Base-by-base conservation (phyloP, 331 rosid genomes). In the Malus hybrid region DNA sequence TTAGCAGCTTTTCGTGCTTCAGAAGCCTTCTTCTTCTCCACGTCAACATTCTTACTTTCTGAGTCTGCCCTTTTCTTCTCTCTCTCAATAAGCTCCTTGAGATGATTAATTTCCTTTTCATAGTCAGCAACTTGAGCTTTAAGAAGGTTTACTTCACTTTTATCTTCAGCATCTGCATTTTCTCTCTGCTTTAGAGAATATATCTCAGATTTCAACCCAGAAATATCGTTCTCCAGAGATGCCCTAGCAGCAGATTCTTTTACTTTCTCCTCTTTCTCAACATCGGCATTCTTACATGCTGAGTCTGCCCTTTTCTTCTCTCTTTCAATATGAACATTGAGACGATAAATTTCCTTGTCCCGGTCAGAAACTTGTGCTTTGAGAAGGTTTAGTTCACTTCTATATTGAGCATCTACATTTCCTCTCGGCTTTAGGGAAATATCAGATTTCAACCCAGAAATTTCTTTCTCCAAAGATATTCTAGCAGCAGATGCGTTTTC, bases 231-330 rank as follows among this genome's bases (percentile, higher is more conserved):
- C 83, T 86, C 93, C 59, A 93, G 77, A 66, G 86, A 80, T 54
- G 67, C 74, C 71, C 86, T 86, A 81, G 85, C 84, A 54, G 81
- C 73, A 65, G 76, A 78, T 71, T 87, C 93, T 76, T 80, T 83
- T 52, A 52, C 75, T 83, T 87, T 72, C 75, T 83, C 78, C 57
- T 52, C 20, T 52, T 80, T 87, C 83, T 83, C 91, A 69, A 44
- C 81, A 77, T 86, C 82, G 73, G 87, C 88, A 67, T 73, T 88
- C 66, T 83, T 88, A 80, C 72, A 71, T 80, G 84, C 92, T 62
- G 73, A 75, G 61, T 85, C 91, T 14, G 84, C 87, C 85, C 79
- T 88, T 77, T 64, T 85, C 82, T 76, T 90, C 88, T 90, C 89
- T 59, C 7, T 81, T 73, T 85, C 93, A 31, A 91, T 20, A 81